Percentiles rank a stretch among this genome's conserved stretches.
Evolutionary conservation across 768 basidiomycete genomes (phyloP).

Genomic region (Rhodotorula toruloides): DNA sequence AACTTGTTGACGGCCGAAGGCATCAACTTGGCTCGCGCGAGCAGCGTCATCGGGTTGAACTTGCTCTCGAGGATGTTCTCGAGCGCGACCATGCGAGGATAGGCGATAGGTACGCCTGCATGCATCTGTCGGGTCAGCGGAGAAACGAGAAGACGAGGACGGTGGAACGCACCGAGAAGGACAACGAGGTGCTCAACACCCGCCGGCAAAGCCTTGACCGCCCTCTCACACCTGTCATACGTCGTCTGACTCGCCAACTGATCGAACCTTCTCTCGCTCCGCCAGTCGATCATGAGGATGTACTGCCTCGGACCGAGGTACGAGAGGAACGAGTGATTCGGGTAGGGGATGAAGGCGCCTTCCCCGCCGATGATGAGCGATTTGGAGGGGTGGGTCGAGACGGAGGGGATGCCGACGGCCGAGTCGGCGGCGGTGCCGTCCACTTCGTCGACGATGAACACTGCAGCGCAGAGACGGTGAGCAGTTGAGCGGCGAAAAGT

Average conservation of each 20-base stretch:
- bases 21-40: slow-evolving; percentile 59
- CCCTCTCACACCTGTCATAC: slow-evolving; percentile 67
- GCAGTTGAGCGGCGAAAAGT: slow-evolving; percentile 56
- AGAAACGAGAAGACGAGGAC: neutral
- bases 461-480: neutral
- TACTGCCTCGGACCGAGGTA: slow-evolving; percentile 69
- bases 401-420: slow-evolving; percentile 47
- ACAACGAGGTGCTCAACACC: slow-evolving; percentile 75
- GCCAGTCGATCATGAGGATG: slow-evolving; percentile 49
- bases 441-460: slow-evolving; percentile 54
- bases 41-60: slow-evolving; percentile 72
- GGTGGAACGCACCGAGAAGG: slow-evolving; percentile 59
- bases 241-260: slow-evolving; percentile 71
- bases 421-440: slow-evolving; percentile 57
- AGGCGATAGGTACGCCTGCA: slow-evolving; percentile 55
- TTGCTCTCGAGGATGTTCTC: slow-evolving; percentile 61
- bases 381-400: slow-evolving; percentile 54
- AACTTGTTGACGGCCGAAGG: slow-evolving; percentile 64
- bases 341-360: slow-evolving; percentile 73
- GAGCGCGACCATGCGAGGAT: slow-evolving; percentile 74
- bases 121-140: neutral
- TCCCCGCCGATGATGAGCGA: slow-evolving; percentile 67
- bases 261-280: slow-evolving; percentile 76
- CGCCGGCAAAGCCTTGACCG: slow-evolving; percentile 59
- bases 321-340: slow-evolving; percentile 74